phyloP scores from a whole-genome alignment of 192 early-diverging fungal species.

The Phlyctochytrium planicorne region DNA sequence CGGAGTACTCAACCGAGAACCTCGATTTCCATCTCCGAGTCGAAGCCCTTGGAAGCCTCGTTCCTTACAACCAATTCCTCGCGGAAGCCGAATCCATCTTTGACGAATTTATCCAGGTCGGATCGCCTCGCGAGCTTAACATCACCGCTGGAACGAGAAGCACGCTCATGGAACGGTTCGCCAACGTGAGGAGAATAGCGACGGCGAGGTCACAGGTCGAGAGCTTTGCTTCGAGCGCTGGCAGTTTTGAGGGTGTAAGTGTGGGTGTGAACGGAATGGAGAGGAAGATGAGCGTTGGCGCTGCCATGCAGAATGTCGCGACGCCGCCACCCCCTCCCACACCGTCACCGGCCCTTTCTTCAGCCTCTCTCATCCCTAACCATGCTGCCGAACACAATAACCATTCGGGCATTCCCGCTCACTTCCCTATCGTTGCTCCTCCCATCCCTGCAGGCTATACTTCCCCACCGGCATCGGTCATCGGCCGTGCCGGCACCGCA shows the following conservation, averaged over 20 bases:
- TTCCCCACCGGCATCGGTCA: background rate
- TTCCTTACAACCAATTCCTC: constrained; percentile 28
- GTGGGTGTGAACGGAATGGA: background rate
- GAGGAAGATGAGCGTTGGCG: background rate
- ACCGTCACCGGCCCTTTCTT: background rate
- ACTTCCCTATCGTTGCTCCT: background rate
- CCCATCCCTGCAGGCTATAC: background rate
- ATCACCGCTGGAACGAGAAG: constrained; percentile 28
- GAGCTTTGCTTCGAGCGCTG: no score
- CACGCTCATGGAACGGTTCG: constrained; percentile 12
- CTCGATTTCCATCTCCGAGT: constrained; percentile 34
- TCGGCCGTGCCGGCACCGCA: background rate
- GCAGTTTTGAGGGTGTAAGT: background rate
- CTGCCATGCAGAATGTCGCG: no score
- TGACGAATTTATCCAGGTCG: constrained; percentile 37
- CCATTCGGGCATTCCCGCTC: no score
- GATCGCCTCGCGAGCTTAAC: constrained; percentile 39
- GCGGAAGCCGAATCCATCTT: constrained; percentile 22
- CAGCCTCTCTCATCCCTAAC: no score
- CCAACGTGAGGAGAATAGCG: no score
- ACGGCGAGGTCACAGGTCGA: no score
- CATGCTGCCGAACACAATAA: no score
- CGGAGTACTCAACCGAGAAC: constrained; percentile 34
- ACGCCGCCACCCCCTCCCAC: no score
- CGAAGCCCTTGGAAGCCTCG: constrained; percentile 27